phyloP scores from a whole-genome alignment of 176 grass and related monocot species.

The Triticum aestivum region DNA sequence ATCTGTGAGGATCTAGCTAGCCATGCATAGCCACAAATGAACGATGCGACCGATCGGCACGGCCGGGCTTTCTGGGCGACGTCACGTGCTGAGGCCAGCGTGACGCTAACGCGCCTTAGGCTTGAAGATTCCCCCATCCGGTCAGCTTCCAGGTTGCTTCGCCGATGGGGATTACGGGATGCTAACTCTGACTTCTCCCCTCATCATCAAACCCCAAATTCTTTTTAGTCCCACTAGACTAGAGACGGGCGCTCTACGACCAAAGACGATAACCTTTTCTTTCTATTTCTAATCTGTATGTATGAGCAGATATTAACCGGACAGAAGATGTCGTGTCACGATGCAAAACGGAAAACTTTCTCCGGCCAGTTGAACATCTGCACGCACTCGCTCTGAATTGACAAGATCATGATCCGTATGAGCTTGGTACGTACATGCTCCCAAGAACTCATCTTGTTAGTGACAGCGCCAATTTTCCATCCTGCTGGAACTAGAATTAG shows the following conservation, averaged over 20 bases:
- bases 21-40: neutral
- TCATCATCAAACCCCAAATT: neutral
- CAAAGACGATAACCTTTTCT: neutral
- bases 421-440: neutral
- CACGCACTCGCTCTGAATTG: too few species aligned
- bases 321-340: neutral
- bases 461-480: neutral
- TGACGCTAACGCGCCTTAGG: neutral
- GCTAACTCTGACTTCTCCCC: neutral
- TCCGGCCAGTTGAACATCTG: neutral
- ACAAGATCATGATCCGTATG: too few species aligned
- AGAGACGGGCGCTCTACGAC: neutral
- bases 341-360: neutral
- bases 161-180: neutral
- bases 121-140: constrained; percentile 5
- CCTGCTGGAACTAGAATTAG: neutral
- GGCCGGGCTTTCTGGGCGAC: neutral
- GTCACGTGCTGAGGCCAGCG: neutral
- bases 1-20: neutral
- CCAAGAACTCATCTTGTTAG: neutral
- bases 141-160: constrained; percentile 12
- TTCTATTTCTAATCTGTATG: neutral
- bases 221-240: neutral
- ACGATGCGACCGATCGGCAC: neutral
- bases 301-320: neutral